Conservation (phyloP, 2,329 filamentous ascomycete genomes). For the Sporothrix euskadiensis region DNA sequence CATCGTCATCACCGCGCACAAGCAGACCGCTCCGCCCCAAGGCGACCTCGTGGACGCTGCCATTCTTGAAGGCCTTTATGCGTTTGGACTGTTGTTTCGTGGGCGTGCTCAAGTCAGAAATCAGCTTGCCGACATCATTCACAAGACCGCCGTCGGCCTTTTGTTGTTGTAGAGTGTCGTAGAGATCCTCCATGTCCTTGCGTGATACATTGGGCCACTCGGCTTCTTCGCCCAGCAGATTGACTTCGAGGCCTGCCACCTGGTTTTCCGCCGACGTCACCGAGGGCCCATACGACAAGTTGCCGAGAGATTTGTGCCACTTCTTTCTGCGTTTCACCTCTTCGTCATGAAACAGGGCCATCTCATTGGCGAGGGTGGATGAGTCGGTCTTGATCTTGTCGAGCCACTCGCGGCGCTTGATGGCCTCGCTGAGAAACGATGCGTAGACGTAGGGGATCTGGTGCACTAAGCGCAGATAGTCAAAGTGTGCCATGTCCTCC, state of each 20-base stretch:
- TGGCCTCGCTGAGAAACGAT: conserved; percentile 80
- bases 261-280: conserved; percentile 59
- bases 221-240: conserved; percentile 74
- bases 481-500: conserved; percentile 77
- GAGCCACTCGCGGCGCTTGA: conserved; percentile 84
- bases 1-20: conserved; percentile 83
- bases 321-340: conserved; percentile 84
- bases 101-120: conserved; percentile 76
- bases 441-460: conserved; percentile 88
- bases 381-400: conserved; percentile 90
- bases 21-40: conserved; percentile 84
- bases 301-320: conserved; percentile 84
- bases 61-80: conserved; percentile 93
- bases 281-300: conserved; percentile 65
- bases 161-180: conserved; percentile 64
- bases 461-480: conserved; percentile 75
- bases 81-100: conserved; percentile 84
- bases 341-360: conserved; percentile 89
- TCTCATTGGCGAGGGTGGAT: conserved; percentile 83
- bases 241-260: conserved; percentile 79
- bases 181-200: conserved; percentile 73
- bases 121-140: conserved; percentile 71
- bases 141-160: conserved; percentile 66
- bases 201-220: conserved; percentile 77
- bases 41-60: conserved; percentile 87